These are phyloP conservation scores for Simplicillium aogashimaense DNA, from an alignment of 2,329 filamentous ascomycete genomes.

Conservation along the genomic window DNA sequence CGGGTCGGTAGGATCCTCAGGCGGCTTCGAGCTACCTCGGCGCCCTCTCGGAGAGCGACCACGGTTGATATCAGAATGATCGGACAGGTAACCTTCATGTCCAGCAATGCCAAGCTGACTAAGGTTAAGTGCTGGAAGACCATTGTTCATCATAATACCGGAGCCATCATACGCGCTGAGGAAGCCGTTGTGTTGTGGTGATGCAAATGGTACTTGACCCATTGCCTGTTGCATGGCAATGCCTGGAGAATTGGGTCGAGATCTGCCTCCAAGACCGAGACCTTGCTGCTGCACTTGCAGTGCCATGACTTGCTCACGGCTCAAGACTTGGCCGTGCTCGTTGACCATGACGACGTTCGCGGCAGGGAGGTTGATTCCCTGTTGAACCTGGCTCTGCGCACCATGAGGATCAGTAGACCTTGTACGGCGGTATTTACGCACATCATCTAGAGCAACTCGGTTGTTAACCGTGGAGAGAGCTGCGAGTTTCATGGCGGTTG, in stretches of 20 bases:
- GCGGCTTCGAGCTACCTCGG: constrained; percentile 90
- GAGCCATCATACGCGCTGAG: constrained; percentile 75
- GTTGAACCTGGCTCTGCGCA: constrained; percentile 45
- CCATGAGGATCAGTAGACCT: constrained; percentile 76
- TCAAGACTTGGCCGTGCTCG: constrained; percentile 80
- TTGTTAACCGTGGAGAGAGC: constrained; percentile 97
- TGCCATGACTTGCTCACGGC: constrained; percentile 73
- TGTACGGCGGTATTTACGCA: constrained; percentile 87
- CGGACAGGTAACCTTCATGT: constrained; percentile 82
- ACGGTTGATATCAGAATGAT: constrained; percentile 83
- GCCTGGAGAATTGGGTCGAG: constrained; percentile 82
- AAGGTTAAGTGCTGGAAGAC: constrained; percentile 61
- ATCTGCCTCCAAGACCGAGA: constrained; percentile 57
- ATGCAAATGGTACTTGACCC: constrained; percentile 61
- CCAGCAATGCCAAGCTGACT: constrained; percentile 59
- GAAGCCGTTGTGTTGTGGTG: constrained; percentile 91
- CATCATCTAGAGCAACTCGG: constrained; percentile 91
- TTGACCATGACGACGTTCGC: constrained; percentile 90
- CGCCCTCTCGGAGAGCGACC: constrained; percentile 88
- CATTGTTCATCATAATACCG: constrained; percentile 59
- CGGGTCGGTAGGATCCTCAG: constrained; percentile 92
- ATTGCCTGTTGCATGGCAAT: constrained; percentile 66
- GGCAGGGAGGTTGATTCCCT: constrained; percentile 52
- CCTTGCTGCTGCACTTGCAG: constrained; percentile 62
- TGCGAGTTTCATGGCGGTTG: constrained; percentile 96